phyloP scores from a whole-genome alignment of 2,329 filamentous ascomycete genomes.

The Bimuria novae-zelandiae region DNA sequence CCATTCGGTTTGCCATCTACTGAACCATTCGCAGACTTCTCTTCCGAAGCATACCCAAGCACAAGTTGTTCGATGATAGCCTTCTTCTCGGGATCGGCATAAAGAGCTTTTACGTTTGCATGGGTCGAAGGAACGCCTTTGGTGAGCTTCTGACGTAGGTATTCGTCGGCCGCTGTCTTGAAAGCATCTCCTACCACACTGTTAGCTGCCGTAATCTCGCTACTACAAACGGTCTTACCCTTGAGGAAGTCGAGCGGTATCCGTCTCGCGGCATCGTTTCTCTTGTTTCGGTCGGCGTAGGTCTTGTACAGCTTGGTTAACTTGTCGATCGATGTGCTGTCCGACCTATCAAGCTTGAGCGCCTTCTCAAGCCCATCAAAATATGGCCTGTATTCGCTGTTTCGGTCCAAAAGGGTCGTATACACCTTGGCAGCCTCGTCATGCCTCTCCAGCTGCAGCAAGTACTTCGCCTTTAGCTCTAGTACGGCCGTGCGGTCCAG shows the following conservation, averaged over 20 bases:
- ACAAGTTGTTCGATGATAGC: conserved; percentile 75
- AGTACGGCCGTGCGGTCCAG: conserved; percentile 83
- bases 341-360: conserved; percentile 65
- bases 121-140: conserved; percentile 96
- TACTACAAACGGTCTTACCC: conserved; percentile 51
- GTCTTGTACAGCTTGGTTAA: conserved; percentile 79
- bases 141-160: conserved; percentile 82
- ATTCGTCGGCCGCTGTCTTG: conserved; percentile 73
- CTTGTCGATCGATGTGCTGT: conserved; percentile 68
- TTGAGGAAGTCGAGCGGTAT: conserved; percentile 88
- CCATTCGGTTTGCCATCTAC: conserved; percentile 56
- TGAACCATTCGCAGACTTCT: conserved; percentile 54
- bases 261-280: conserved; percentile 82
- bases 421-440: conserved; percentile 84
- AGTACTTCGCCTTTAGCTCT: conserved; percentile 84
- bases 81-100: conserved; percentile 77
- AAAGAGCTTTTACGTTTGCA: conserved; percentile 93
- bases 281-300: conserved; percentile 79
- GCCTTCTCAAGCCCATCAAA: conserved; percentile 77
- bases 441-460: conserved; percentile 75
- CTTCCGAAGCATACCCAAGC: conserved; percentile 73
- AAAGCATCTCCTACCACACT: conserved; percentile 72
- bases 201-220: conserved; percentile 1
- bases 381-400: conserved; percentile 84
- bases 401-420: conserved; percentile 78